phyloP scores from a whole-genome alignment of 202 grass and related monocot species.

The Saccharum hybrid region DNA sequence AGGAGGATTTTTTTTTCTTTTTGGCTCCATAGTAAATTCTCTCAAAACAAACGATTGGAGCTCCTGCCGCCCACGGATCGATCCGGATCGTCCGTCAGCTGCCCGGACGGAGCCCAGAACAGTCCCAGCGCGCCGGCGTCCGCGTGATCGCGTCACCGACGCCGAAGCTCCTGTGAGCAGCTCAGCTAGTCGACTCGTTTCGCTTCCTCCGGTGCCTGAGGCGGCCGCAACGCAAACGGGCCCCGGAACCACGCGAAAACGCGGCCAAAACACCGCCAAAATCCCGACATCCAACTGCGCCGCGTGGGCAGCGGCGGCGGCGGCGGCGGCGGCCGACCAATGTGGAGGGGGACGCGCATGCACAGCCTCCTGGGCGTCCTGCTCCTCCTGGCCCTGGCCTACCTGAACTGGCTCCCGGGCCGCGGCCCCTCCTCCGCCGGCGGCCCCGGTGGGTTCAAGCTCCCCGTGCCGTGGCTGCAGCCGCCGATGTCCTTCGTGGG shows the following conservation, averaged over 20 bases:
- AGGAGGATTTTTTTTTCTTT: too few species aligned
- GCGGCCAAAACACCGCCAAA: neutral
- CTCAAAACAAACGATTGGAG: too few species aligned
- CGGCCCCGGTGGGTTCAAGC: conserved; percentile 40
- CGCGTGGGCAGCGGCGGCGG: neutral
- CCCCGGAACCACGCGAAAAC: neutral
- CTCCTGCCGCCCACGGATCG: too few species aligned
- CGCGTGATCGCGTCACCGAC: neutral
- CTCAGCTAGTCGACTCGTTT: neutral
- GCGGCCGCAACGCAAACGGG: neutral
- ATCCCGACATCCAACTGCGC: neutral
- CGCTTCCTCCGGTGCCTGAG: neutral
- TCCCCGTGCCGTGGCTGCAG: conserved; percentile 87
- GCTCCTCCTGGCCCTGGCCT: conserved; percentile 62
- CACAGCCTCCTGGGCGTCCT: conserved; percentile 63
- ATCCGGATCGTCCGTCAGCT: neutral
- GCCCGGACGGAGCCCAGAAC: too few species aligned
- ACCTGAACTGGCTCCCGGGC: conserved; percentile 60
- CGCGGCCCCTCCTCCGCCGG: conserved; percentile 12
- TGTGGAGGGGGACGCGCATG: conserved; percentile 62
- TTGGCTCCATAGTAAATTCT: too few species aligned
- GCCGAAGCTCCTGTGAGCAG: neutral
- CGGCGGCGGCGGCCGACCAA: too few species aligned
- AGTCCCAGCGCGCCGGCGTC: too few species aligned
- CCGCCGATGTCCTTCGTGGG: conserved; percentile 70